Evolutionary conservation across 2,329 filamentous ascomycete species (phyloP), one percentile per base, ranked within the genome.

Genomic region (Pezicula carpinea): DNA sequence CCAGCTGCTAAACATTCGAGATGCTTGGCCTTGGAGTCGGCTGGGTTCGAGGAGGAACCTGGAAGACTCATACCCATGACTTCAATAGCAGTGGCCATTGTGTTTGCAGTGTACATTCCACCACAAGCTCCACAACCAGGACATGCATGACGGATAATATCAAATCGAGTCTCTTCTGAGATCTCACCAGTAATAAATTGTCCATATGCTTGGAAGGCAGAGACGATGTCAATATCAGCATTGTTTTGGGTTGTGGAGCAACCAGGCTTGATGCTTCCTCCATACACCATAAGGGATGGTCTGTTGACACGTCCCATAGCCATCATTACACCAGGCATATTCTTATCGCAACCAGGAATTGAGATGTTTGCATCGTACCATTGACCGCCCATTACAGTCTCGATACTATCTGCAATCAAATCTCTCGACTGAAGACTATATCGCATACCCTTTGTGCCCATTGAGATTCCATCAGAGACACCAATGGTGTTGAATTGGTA

Each of bases 401-500:
- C 93, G 62, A 99, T 95, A 52, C 88, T 95, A 72, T 99, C 93
- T 62, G 93, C 93, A 60, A 99, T 99, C 62, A 99, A 81, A 69
- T 99, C 93, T 66, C 93, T 80, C 58, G 89, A 95, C 74, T 97
- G 93, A 44, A 96, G 76, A 46, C 87, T 93, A 72, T 90, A 97
- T 53, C 92, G 81, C 93, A 99, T 99, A 59, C 95, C 93, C 31
- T 85, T 88, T 40, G 93, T 99, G 43, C 93, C 93, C 93, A 99
- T 99, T 60, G 89, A 96, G 61, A 99, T 99, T 49, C 83, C 93
- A 67, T 99, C 93, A 54, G 89, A 96, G 57, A 99, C 95, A 63
- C 93, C 93, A 63, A 99, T 89, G 51, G 95, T 99, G 76, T 99
- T 99, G 81, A 99, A 99, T 68, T 96, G 91, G 77, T 95, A 95